Percentiles rank a stretch among this genome's conserved stretches.
phyloP scores from a whole-genome alignment of 495 filamentous ascomycete species.

The Sphaerosporella brunnea region DNA sequence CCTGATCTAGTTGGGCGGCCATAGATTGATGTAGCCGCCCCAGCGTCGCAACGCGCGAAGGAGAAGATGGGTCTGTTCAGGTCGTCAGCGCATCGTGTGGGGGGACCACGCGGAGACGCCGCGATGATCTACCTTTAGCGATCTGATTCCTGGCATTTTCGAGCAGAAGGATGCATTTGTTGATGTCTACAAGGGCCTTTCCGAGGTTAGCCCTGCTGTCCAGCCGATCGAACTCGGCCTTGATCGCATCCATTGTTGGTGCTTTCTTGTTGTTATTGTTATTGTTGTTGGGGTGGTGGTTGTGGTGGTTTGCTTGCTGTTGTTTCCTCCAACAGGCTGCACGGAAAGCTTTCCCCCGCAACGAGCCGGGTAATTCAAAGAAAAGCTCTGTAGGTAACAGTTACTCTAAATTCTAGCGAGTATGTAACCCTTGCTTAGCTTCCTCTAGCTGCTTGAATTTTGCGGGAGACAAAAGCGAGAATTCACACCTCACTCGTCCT shows the following conservation, averaged over 20 bases:
- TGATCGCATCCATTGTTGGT: conserved; percentile 54
- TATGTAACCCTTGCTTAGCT: no score
- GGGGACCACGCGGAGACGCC: no score
- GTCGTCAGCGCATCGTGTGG: conserved; percentile 11
- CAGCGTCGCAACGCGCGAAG: conserved; percentile 48
- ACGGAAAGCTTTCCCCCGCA: no score
- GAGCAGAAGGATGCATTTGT: conserved; percentile 60
- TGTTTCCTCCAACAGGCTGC: no score
- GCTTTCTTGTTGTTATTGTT: no score
- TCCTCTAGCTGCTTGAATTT: no score
- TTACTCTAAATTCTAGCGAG: no score
- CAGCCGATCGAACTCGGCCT: conserved; percentile 57
- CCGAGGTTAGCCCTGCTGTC: conserved; percentile 49
- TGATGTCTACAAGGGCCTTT: conserved; percentile 56
- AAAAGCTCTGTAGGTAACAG: no score
- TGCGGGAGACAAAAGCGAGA: neutral
- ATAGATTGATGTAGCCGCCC: conserved; percentile 71
- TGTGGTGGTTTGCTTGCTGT: no score
- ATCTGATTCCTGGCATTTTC: conserved; percentile 52
- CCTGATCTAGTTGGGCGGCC: conserved; percentile 54
- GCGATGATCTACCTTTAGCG: conserved; percentile 45
- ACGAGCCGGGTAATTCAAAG: no score
- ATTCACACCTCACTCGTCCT: neutral
- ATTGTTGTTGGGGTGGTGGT: no score
- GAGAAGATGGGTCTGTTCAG: conserved; percentile 48